A percentile compares a stretch with the other conserved stretches of the same genome.
Evolutionary conservation across 176 grass and related monocot species (phyloP).

Genomic region (Luzula sylvatica): DNA sequence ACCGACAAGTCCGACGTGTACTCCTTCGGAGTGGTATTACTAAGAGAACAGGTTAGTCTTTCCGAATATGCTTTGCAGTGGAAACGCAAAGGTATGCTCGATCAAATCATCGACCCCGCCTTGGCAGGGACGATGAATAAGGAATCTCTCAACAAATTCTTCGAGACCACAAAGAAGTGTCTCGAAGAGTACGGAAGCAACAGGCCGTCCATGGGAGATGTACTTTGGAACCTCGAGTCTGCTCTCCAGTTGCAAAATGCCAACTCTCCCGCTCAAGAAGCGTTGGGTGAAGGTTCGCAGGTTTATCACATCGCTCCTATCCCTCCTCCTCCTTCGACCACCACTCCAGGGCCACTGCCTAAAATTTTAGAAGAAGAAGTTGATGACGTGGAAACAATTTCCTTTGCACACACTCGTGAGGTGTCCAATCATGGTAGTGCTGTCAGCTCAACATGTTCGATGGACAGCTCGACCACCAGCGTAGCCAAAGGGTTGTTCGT

Average conservation of each 20-base stretch:
- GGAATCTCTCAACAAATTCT: conserved; percentile 79
- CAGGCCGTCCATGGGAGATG: conserved; percentile 86
- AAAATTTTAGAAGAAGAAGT: too few relatives aligned
- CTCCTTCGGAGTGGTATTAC: conserved; percentile 92
- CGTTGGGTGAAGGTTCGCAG: too few relatives aligned
- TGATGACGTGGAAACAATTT: too few relatives aligned
- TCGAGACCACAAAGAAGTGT: conserved; percentile 81
- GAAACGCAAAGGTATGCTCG: conserved; percentile 79
- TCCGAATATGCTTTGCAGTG: conserved; percentile 91
- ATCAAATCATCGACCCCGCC: conserved; percentile 90
- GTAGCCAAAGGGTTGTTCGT: too few relatives aligned
- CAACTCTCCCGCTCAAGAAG: too few relatives aligned
- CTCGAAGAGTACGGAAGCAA: conserved; percentile 60
- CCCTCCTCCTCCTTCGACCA: too few relatives aligned
- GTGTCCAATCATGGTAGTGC: too few relatives aligned
- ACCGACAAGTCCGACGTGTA: conserved; percentile 98
- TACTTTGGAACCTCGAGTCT: conserved; percentile 96
- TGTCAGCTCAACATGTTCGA: too few relatives aligned
- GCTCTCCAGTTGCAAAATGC: conserved; percentile 83
- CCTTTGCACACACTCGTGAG: too few relatives aligned
- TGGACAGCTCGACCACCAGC: too few relatives aligned
- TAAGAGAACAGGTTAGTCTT: conserved; percentile 82
- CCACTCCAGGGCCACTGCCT: too few relatives aligned
- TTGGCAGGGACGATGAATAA: conserved; percentile 67
- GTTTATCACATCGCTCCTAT: too few relatives aligned